These are phyloP conservation scores for Fusarium agapanthi DNA, from an alignment of 2,329 filamentous ascomycete genomes.

Conservation along the genomic window DNA sequence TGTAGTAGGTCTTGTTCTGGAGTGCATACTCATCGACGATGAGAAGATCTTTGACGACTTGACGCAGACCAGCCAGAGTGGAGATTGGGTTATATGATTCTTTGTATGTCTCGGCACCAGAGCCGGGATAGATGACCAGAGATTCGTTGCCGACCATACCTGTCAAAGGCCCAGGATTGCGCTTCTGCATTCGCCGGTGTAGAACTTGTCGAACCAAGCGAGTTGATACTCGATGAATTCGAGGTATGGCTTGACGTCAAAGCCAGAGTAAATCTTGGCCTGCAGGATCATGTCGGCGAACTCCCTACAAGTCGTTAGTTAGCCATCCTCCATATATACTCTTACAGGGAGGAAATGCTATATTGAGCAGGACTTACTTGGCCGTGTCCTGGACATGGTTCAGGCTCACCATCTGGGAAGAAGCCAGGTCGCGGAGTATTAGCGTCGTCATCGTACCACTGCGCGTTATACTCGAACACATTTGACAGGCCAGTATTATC, in stretches of 20 bases:
- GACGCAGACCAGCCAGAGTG: background rate
- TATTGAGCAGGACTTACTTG: background rate
- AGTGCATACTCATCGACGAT: background rate
- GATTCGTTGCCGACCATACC: background rate
- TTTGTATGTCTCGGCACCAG: constrained; percentile 9
- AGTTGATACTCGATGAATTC: constrained; percentile 8
- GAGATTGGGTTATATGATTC: background rate
- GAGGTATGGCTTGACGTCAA: background rate
- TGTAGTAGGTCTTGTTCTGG: constrained; percentile 5
- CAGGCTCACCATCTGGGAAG: background rate
- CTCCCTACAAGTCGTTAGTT: background rate
- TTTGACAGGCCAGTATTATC: background rate
- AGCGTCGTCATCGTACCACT: constrained; percentile 6
- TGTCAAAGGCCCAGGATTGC: background rate
- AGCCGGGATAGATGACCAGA: background rate
- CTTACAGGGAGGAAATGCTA: rapidly evolving
- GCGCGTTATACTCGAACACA: constrained; percentile 8
- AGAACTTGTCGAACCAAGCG: background rate
- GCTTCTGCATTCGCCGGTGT: constrained; percentile 3
- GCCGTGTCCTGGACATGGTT: constrained; percentile 10
- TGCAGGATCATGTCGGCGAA: constrained; percentile 5
- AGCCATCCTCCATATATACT: background rate
- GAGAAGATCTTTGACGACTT: constrained; percentile 6
- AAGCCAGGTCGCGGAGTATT: background rate
- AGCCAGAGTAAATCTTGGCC: constrained; percentile 3